phyloP scores from a whole-genome alignment of 768 basidiomycete species.

The Lactifluus piperatus region DNA sequence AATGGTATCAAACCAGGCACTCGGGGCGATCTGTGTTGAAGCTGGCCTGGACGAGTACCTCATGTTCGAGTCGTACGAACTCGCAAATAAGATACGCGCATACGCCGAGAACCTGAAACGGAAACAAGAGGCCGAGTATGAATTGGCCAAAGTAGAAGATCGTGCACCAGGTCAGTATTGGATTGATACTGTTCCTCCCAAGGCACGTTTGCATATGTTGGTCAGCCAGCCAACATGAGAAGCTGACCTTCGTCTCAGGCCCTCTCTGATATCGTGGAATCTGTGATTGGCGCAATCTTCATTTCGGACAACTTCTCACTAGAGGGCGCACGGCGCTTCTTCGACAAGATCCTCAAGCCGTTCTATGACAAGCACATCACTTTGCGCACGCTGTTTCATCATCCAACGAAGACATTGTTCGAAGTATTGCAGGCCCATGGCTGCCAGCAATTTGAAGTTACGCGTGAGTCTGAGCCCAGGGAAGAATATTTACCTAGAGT shows the following conservation, averaged over 20 bases:
- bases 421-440: slow-evolving; percentile 66
- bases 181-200: slow-evolving; percentile 68
- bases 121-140: slow-evolving; percentile 40
- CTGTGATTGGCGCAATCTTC: slow-evolving; percentile 70
- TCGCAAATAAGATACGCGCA: slow-evolving; percentile 41
- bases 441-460: slow-evolving; percentile 56
- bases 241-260: slow-evolving; percentile 34
- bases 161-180: slow-evolving; percentile 63
- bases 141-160: slow-evolving; percentile 38
- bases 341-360: slow-evolving; percentile 58
- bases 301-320: slow-evolving; percentile 65
- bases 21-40: slow-evolving; percentile 69
- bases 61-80: slow-evolving; percentile 44
- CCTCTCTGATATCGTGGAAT: slow-evolving; percentile 74
- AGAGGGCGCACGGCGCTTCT: slow-evolving; percentile 53
- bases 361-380: slow-evolving; percentile 75
- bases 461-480: slow-evolving; percentile 29
- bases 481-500: slow-evolving; percentile 31
- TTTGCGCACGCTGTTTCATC: slow-evolving; percentile 61
- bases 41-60: slow-evolving; percentile 58
- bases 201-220: slow-evolving; percentile 36
- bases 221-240: not conserved
- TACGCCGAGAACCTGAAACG: slow-evolving; percentile 44
- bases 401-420: slow-evolving; percentile 68
- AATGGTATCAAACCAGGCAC: slow-evolving; percentile 76